Base-by-base conservation (phyloP, 2,329 filamentous ascomycete genomes). In the Fusarium sp. region DNA sequence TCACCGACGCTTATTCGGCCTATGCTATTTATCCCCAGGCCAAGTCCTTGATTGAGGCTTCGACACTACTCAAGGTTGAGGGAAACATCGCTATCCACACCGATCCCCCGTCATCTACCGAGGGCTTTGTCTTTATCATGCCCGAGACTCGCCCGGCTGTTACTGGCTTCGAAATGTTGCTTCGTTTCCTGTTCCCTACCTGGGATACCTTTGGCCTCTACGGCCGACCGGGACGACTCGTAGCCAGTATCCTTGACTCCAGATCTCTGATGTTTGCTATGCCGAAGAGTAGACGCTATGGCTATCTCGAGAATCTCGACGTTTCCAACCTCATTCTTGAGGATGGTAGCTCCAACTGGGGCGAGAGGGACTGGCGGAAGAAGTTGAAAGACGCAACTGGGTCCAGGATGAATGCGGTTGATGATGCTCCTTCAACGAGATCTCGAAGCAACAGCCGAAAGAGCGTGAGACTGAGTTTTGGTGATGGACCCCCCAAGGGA, bases 81-180 rank as follows among this genome's bases (percentile, higher is more conserved):
- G 96, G 95, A 10, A 90, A 90, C 68, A 94, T 99, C 65, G 94
- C 92, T 0, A 93, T 98, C 40, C 94, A 98, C 81, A 91, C 92
- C 1, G 88, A 90, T 12, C 91, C 93, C 9, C 90, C 94, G 27
- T 91, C 92, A 0, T 90, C 90, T 3, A 92, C 92, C 0, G 96
- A 99, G 78, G 96, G 96, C 0, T 98, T 98, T 75, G 94, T 99
- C 6, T 99, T 99, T 77, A 91, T 98, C 72, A 98, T 99, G 95
- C 96, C 96, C 5, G 96, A 99, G 79, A 89, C 92, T 2, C 94
- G 94, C 75, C 92, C 95, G n/a, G 95, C 94, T 16, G 92, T 99
- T 12, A 93, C 90, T 58, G 96, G 96, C 0, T 97, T 98, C 73
- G 96, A 98, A 80, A 98, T 97, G 86, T 92, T 99, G 86, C 85